Evolutionary conservation across 305 asterid genomes (phyloP), one percentile per base, ranked within the genome.

Genomic region (Fraxinus ornus): DNA sequence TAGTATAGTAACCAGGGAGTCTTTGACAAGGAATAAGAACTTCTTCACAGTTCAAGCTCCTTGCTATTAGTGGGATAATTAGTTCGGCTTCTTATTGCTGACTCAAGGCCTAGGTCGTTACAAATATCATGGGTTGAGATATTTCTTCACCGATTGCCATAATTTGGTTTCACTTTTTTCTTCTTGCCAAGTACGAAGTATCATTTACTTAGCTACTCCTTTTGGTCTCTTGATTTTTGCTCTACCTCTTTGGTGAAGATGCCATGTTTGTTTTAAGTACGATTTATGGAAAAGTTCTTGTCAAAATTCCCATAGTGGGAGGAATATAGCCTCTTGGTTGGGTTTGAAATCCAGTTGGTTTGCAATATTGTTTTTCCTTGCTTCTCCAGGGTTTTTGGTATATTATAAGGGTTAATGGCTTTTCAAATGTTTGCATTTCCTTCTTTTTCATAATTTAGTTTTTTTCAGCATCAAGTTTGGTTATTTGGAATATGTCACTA

Each of bases 391-490:
- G 15, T 47, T 37, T 22, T 76, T 68, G 71, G 36, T 33, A 37
- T 52, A 70, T 78, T 64, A 35, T 83, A 70, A 17, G 78, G 37
- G 64, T 44, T 9, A 6, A 26, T 83, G 82, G n/a, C 9, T 78
- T 76, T 44, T 82, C 75, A 66, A 32, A 32, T 13, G n/a, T 36
- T 77, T 68, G 57, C 70, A n/a, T 36, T 37, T 82, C 8, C 30
- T 62, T 62, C 60, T 73, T 82, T 75, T 68, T 49, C 49, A 41
- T 74, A 15, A 39, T 39, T 39, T 39, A 39, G 47, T 1, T 39
- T 39, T 39, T 8, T 39, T 39, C 47, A 39, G 47, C 10, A 39
- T 39, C 13, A 8, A 39, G 47, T 39, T 39, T 39, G 47, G 47
- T 39, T 39, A 39, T 39, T 39, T 39, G 47, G 47, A 39, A 39